Percentiles rank a stretch among this genome's conserved stretches.
phyloP scores from a whole-genome alignment of 257 asterid species.

The Asclepias syriaca region DNA sequence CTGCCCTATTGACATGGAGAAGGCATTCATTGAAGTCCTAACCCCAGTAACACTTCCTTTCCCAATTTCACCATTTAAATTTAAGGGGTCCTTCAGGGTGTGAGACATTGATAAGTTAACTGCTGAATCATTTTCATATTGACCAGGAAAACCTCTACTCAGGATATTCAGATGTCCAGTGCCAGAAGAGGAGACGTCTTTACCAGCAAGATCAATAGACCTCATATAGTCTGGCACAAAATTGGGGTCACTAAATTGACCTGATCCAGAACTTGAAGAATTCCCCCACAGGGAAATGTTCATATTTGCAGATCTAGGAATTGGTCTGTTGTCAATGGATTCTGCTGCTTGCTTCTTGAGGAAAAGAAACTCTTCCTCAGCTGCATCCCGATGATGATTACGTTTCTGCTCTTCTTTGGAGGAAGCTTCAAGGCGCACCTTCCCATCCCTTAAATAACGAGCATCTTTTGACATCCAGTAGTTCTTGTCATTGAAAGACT shows the following conservation, averaged over 20 bases:
- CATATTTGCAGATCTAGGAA: constrained; percentile 28
- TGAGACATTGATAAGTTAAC: constrained; percentile 37
- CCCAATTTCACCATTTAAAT: constrained; percentile 30
- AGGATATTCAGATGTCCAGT: constrained; percentile 26
- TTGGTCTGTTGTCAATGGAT: constrained; percentile 23
- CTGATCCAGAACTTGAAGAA: constrained; percentile 27
- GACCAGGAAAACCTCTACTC: constrained; percentile 23
- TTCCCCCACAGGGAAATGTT: constrained; percentile 36
- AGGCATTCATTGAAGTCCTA: constrained; percentile 24
- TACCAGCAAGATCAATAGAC: constrained; percentile 28
- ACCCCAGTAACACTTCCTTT: constrained; percentile 36
- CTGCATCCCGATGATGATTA: constrained; percentile 41
- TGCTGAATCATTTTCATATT: constrained; percentile 28
- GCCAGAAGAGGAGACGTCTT: constrained; percentile 9
- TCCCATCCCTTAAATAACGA: constrained; percentile 41
- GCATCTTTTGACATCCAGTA: constrained; percentile 38
- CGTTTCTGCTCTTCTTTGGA: constrained; percentile 49
- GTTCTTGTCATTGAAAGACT: constrained; percentile 47
- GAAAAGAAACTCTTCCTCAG: constrained; percentile 33
- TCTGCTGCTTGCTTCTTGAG: constrained; percentile 67
- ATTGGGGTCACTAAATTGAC: constrained; percentile 27
- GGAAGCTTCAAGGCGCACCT: constrained; percentile 32
- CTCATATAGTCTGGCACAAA: constrained; percentile 30
- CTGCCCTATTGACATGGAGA: constrained; percentile 31
- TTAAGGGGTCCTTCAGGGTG: constrained; percentile 34